Base-by-base conservation (phyloP, 345 rosid genomes). In the Hevea brasiliensis region DNA sequence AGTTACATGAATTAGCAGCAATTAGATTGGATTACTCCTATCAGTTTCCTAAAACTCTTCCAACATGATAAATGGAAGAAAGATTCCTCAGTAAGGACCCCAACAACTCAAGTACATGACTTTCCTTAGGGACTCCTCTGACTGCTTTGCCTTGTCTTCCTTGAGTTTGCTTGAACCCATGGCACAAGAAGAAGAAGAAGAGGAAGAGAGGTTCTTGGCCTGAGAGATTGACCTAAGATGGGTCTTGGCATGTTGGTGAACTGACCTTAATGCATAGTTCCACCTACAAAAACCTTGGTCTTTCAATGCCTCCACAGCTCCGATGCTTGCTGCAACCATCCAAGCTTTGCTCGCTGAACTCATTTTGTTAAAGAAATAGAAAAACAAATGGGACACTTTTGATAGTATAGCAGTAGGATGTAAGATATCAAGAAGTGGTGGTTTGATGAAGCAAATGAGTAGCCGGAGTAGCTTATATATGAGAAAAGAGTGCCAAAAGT, bases 251-350 rank as follows among this genome's bases (percentile, higher is more conserved):
- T 77, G 75, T 15, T 74, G 76, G 41, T 71, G 67, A 4, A 65
- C 20, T 3, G 78, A 70, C 64, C 77, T 73, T 7, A 70, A 3
- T 12, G 72, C 41, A 18, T 50, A 63, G 62, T 83, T 85, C 85
- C 85, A 76, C 37, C 86, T 76, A 67, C 76, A 81, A 57, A 79
- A 72, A 1, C 84, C 84, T 48, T 83, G 84, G 4, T 85, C 84
- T 68, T 83, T 83, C 41, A 81, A 35, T 1, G 83, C 85, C 72
- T 79, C 88, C 15, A 81, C 81, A 12, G 76, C 86, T 37, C 70
- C 83, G n/a, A 77, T 61, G 50, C 78, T 74, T 13, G 81, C 78
- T 8, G 83, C 84, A 0, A 77, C 84, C 7, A 56, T 35, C 81
- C 86, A 83, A 17, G 86, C 81, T 77, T 75, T 81, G 60, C 81